Evolutionary conservation across 495 filamentous ascomycete genomes (phyloP).

Genomic region (Penicillium tannophilum): DNA sequence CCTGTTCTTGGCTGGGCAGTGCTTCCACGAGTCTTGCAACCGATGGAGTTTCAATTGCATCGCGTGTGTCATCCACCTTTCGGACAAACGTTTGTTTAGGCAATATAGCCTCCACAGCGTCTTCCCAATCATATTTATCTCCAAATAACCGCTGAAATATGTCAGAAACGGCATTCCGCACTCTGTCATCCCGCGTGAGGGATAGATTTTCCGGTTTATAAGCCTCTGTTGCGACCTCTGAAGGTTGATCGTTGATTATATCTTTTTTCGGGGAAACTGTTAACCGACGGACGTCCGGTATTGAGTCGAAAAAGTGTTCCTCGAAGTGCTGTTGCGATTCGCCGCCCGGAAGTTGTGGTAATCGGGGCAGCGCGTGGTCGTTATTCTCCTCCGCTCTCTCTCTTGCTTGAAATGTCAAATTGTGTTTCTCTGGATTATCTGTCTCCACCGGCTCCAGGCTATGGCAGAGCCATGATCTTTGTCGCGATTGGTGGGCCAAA

Average conservation of each 20-base stretch:
- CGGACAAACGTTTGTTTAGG: constrained; percentile 8
- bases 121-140: constrained; percentile 18
- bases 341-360: constrained; percentile 8
- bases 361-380: constrained; percentile 11
- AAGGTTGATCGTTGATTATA: neutral
- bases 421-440: constrained; percentile 9
- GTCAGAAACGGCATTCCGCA: constrained; percentile 13
- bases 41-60: constrained; percentile 29
- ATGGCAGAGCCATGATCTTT: constrained; percentile 37
- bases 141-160: constrained; percentile 22
- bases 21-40: constrained; percentile 46
- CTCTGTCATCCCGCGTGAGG: constrained; percentile 20
- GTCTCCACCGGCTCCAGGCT: constrained; percentile 26
- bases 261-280: neutral
- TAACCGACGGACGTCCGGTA: neutral
- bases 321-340: neutral
- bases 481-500: constrained; percentile 23
- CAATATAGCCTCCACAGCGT: constrained; percentile 19
- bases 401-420: neutral
- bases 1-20: constrained; percentile 40
- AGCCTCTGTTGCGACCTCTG: neutral
- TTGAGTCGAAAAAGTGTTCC: constrained; percentile 4
- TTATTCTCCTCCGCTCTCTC: constrained; percentile 4
- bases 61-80: constrained; percentile 14
- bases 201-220: neutral